Evolutionary conservation across 371 early-diverging fungal genomes (phyloP).

Genomic region (Mucor ambiguus): DNA sequence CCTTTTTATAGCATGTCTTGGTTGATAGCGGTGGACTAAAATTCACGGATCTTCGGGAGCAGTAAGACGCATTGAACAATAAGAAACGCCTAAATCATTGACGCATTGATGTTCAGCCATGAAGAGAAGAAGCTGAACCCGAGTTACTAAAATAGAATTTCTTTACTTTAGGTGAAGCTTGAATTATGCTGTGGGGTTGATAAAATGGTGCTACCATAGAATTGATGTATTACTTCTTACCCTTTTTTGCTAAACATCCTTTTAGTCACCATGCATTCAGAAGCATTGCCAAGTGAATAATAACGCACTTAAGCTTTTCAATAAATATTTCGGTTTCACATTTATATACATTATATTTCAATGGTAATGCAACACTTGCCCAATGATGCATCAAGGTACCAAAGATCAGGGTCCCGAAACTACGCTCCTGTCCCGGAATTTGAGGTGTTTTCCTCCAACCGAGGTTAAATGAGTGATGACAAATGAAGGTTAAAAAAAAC

Average conservation of each 20-base stretch:
- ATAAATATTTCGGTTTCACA: background rate
- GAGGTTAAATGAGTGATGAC: background rate
- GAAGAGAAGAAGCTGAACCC: too few species aligned
- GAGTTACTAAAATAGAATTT: too few species aligned
- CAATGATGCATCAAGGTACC: background rate
- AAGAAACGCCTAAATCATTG: too few species aligned
- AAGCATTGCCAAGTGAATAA: background rate
- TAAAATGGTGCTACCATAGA: too few species aligned
- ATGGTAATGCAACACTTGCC: background rate
- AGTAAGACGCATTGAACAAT: background rate
- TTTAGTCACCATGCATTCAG: too few species aligned
- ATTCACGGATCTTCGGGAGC: background rate
- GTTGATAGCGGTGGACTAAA: background rate
- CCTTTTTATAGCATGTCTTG: background rate
- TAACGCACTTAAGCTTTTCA: background rate
- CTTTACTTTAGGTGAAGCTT: too few species aligned
- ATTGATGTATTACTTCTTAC: too few species aligned
- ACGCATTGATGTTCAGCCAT: too few species aligned
- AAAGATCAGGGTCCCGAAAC: background rate
- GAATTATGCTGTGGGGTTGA: too few species aligned
- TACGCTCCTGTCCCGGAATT: background rate
- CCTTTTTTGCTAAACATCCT: too few species aligned
- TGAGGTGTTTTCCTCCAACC: background rate
- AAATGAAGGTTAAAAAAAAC: background rate
- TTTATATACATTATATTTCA: background rate